These are phyloP conservation scores for Penicillium italicum DNA, from an alignment of 2,329 filamentous ascomycete genomes.

Conservation along the genomic window DNA sequence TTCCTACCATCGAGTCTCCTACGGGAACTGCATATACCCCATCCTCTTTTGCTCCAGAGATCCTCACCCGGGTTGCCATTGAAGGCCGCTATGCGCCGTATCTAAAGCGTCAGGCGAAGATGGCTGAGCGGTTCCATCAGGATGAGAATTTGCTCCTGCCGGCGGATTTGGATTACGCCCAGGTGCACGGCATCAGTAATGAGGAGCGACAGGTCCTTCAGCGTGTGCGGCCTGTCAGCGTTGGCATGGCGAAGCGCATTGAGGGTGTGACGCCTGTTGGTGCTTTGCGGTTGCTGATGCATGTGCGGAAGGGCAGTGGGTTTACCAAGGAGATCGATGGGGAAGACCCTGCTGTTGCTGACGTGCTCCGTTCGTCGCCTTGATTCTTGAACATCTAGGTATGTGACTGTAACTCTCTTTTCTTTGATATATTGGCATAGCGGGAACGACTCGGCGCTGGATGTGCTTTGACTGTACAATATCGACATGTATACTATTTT, in stretches of 20 bases:
- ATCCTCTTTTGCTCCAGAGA: conserved; percentile 50
- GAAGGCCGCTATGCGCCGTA: conserved; percentile 87
- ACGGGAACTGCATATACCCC: conserved; percentile 43
- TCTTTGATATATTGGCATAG: conserved; percentile 16
- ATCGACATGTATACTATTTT: conserved; percentile 8
- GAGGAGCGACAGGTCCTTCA: conserved; percentile 73
- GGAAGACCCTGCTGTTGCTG: conserved; percentile 11
- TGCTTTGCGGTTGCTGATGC: conserved; percentile 43
- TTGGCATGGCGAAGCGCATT: conserved; percentile 82
- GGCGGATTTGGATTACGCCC: conserved; percentile 69
- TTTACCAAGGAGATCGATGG: conserved; percentile 12
- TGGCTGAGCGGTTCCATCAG: conserved; percentile 64
- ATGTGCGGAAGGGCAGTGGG: conserved; percentile 34
- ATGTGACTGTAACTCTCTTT: conserved; percentile 1
- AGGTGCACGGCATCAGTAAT: conserved; percentile 68
- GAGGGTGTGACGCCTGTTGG: conserved; percentile 63
- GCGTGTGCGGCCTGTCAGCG: conserved; percentile 70
- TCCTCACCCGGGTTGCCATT: conserved; percentile 69
- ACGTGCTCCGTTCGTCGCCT: conserved; percentile 15
- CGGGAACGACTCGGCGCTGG: conserved; percentile 17
- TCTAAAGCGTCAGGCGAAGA: conserved; percentile 65
- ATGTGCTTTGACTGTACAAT: conserved; percentile 5
- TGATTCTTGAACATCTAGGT: neutral
- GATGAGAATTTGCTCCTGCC: conserved; percentile 76
- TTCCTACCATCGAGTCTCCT: conserved; percentile 47